Evolutionary conservation across 345 rosid species (phyloP).

Genomic region (Leavenworthia alabamica): DNA sequence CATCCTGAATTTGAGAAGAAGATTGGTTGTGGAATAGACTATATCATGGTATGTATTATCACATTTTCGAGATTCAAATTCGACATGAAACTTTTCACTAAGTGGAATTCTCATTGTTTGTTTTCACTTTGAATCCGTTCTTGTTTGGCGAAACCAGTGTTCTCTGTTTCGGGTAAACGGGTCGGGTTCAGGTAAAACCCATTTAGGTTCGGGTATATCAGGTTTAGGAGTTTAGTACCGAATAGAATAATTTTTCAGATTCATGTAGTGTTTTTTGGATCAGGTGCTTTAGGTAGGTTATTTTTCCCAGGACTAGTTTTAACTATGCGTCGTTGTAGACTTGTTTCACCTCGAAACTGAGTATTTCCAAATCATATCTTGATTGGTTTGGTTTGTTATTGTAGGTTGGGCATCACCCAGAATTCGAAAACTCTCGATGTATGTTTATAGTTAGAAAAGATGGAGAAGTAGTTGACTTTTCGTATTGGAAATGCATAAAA

Average conservation of each 20-base stretch:
- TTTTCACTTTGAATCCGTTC: neutral
- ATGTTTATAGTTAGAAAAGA: constrained; percentile 79
- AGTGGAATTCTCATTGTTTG: too few species aligned
- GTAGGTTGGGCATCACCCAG: constrained; percentile 88
- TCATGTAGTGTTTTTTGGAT: too few species aligned
- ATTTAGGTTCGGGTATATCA: too few species aligned
- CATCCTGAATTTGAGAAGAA: constrained; percentile 78
- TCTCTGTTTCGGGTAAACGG: too few species aligned
- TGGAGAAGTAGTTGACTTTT: constrained; percentile 71
- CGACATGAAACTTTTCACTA: neutral
- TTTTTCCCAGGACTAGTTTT: too few species aligned
- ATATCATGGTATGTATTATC: constrained; percentile 53
- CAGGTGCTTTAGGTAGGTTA: too few species aligned
- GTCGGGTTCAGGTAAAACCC: too few species aligned
- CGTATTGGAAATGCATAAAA: constrained; percentile 97
- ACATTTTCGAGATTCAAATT: neutral
- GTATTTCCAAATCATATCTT: neutral
- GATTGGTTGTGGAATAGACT: constrained; percentile 80
- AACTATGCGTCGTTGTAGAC: too few species aligned
- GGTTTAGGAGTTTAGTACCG: too few species aligned
- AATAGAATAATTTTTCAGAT: too few species aligned
- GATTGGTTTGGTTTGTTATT: neutral
- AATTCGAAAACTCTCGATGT: constrained; percentile 67
- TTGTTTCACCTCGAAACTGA: too few species aligned
- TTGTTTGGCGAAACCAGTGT: neutral